phyloP scores from a whole-genome alignment of 495 filamentous ascomycete species.

The Aspergillus olivimuriae region DNA sequence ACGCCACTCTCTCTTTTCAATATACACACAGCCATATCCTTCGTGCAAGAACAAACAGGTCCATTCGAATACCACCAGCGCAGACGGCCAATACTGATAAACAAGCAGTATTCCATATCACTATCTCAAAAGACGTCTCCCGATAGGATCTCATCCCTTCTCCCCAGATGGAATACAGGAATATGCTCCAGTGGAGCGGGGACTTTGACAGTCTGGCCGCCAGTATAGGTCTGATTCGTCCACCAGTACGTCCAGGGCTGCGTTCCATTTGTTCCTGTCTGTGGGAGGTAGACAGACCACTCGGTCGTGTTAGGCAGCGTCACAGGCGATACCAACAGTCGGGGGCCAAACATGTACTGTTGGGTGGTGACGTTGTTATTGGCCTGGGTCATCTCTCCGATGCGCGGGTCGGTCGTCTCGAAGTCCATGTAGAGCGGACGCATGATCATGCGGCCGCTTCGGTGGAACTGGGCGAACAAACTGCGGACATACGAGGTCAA shows the following conservation, averaged over 20 bases:
- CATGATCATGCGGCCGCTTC: slow-evolving; percentile 23
- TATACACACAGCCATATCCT: too few relatives aligned
- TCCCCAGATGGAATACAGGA: background rate
- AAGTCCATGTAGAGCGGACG: slow-evolving; percentile 28
- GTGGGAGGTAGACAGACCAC: slow-evolving; percentile 25
- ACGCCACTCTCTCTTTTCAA: too few relatives aligned
- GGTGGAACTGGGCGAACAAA: slow-evolving; percentile 17
- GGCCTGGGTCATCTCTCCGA: too few relatives aligned
- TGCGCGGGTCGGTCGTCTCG: slow-evolving; percentile 9
- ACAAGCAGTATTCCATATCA: background rate
- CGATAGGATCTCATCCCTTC: too few relatives aligned
- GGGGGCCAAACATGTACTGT: slow-evolving; percentile 29
- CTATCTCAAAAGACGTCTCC: background rate
- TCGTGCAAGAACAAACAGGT: too few relatives aligned
- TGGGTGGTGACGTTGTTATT: slow-evolving; percentile 20
- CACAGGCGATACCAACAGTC: slow-evolving; percentile 20
- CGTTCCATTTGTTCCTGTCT: slow-evolving; percentile 4
- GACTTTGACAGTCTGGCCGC: background rate
- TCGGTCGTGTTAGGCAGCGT: slow-evolving; percentile 19
- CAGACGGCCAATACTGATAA: too few relatives aligned
- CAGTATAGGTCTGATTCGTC: background rate
- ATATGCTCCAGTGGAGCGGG: background rate
- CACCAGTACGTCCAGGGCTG: too few relatives aligned
- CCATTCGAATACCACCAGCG: too few relatives aligned
- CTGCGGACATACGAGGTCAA: slow-evolving; percentile 14